Evolutionary conservation across 2,329 filamentous ascomycete genomes (phyloP), one percentile per base, ranked within the genome.

Genomic region (Neonectria neomacrospora): DNA sequence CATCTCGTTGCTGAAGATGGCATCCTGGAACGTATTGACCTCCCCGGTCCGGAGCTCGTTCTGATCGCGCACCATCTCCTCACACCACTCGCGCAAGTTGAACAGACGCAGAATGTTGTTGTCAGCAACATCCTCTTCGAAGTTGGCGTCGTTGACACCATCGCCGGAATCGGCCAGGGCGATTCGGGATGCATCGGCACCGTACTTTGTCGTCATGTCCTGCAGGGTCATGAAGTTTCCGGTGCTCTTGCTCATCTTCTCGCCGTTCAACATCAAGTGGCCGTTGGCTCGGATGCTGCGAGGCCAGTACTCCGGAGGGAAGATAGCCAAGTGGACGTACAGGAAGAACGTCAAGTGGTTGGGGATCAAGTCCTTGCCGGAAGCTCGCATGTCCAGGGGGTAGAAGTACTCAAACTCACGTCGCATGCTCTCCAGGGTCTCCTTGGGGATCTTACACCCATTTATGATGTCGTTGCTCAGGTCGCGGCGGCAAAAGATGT

Each of bases 231-330:
- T 85, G 84, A 99, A 99, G 82, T 98, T 99, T 66, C 96, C 96
- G 0, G 94, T 97, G 57, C 91, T 95, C 84, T 99, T 99, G 78
- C 90, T 91, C 96, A 99, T 99, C 87, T 99, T 99, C 77, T 97
- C 93, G 53, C 95, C 95, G 77, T 99, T 99, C 68, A 99, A 85
- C 79, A 97, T 88, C 74, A 98, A 82, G 80, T 98, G 95, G 1
- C 96, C 96, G 76, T 99, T 99, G 66, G 92, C 90, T 68, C 96
- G 91, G 69, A 98, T 86, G 66, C 90, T 90, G 54, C 86, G 87
- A 11, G 96, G 96, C 94, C 95, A 97, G 83, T 94, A 96, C 78
- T 95, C 88, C 63, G 88, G 87, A 12, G 90, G 88, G 85, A 97
- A 98, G 45, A 99, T 86, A 11, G 96, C 96, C 68, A 96, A 80